Evolutionary conservation across 2,329 filamentous ascomycete genomes (phyloP).

Genomic region (Arthrinium puccinioides): DNA sequence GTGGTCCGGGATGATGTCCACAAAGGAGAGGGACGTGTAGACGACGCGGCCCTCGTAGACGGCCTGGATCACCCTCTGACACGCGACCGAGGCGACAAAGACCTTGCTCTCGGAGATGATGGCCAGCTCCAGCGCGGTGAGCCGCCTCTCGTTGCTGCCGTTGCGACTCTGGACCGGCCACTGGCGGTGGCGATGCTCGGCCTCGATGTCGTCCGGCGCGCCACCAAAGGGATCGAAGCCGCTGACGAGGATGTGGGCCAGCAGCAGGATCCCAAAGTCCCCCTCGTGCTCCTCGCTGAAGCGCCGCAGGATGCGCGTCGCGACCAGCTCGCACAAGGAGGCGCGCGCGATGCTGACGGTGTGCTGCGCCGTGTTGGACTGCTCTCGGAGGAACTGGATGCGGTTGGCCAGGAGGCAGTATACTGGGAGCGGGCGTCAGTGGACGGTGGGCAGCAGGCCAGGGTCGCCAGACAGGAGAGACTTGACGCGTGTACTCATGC

Average conservation of each 20-base stretch:
- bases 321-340: conserved; percentile 61
- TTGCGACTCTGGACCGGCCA: conserved; percentile 31
- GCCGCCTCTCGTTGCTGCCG: conserved; percentile 38
- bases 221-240: conserved; percentile 68
- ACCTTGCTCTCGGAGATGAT: conserved; percentile 65
- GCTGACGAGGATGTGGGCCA: conserved; percentile 62
- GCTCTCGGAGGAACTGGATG: conserved; percentile 61
- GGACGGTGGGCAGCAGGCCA: background rate
- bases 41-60: conserved; percentile 63
- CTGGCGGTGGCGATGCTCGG: conserved; percentile 33
- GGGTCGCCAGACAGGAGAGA: no score
- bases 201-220: conserved; percentile 51
- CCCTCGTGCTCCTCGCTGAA: conserved; percentile 63
- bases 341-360: conserved; percentile 63
- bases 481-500: conserved; percentile 37
- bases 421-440: conserved; percentile 31
- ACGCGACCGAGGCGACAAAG: conserved; percentile 58
- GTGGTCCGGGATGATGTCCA: conserved; percentile 67
- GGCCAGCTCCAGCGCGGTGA: conserved; percentile 64
- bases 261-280: conserved; percentile 52
- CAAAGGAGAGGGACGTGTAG: conserved; percentile 62
- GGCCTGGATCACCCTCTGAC: conserved; percentile 63
- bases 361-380: conserved; percentile 58
- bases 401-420: conserved; percentile 68
- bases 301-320: conserved; percentile 57